Conservation (phyloP, 148 eudicot genomes). For the Silene uniflora region DNA sequence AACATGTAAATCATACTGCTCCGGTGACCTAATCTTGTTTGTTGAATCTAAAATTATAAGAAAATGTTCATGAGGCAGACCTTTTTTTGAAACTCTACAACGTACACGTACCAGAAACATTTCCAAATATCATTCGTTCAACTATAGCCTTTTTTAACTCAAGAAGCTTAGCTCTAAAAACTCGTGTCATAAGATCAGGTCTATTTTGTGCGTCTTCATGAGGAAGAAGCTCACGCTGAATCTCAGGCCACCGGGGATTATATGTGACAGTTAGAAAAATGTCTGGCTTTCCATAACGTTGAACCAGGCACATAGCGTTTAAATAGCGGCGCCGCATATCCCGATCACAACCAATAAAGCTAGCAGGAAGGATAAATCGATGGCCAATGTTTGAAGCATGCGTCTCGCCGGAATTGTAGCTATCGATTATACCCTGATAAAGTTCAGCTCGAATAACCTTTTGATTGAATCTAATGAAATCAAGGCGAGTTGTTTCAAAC, state of each 20-base stretch:
- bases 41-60: too few relatives aligned
- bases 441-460: neutral
- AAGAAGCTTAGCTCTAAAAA: too few relatives aligned
- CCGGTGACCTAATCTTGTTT: too few relatives aligned
- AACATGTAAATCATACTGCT: too few relatives aligned
- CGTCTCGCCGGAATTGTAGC: neutral
- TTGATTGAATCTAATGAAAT: neutral
- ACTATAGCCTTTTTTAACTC: too few relatives aligned
- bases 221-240: too few relatives aligned
- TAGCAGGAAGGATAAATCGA: neutral
- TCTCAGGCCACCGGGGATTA: neutral
- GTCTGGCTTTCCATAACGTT: conserved; percentile 15
- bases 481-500: neutral
- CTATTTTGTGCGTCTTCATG: too few relatives aligned
- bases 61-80: too few relatives aligned
- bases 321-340: neutral
- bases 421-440: conserved; percentile 6
- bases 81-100: too few relatives aligned
- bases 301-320: conserved; percentile 7
- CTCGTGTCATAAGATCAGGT: too few relatives aligned
- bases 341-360: neutral
- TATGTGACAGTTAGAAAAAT: conserved; percentile 15
- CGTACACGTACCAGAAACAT: too few relatives aligned
- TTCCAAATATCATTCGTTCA: too few relatives aligned
- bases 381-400: neutral